Conservation (phyloP, 2,329 filamentous ascomycete species). For the Claviceps sp. region DNA sequence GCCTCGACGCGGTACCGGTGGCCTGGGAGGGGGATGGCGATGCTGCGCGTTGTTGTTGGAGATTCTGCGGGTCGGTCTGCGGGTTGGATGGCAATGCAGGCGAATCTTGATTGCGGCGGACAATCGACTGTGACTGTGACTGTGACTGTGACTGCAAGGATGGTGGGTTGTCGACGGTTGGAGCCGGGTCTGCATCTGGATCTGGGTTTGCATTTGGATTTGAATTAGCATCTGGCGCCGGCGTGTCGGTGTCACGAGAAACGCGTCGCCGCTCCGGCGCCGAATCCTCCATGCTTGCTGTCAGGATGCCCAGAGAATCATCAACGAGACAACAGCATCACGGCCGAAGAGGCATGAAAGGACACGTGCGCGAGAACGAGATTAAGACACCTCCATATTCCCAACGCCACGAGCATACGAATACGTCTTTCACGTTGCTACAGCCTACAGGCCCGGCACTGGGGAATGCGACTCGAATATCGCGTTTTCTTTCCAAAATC, state of each 20-base stretch:
- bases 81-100: constrained; percentile 52
- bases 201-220: not conserved
- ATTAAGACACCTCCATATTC: not conserved
- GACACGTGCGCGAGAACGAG: not conserved
- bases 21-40: constrained; percentile 19
- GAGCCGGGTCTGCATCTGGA: not conserved
- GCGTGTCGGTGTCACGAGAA: constrained; percentile 4
- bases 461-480: not conserved
- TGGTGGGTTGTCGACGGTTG: not conserved
- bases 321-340: constrained; percentile 1
- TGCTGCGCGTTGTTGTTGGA: constrained; percentile 30
- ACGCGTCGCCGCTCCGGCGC: constrained; percentile 36
- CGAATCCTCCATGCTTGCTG: constrained; percentile 34
- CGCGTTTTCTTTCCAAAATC: not conserved
- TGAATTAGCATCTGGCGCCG: not conserved
- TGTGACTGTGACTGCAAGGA: constrained; percentile 4
- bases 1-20: constrained; percentile 6
- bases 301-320: not conserved
- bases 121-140: constrained; percentile 1
- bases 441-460: not conserved
- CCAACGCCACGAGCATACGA: not conserved
- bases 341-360: not conserved
- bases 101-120: constrained; percentile 6
- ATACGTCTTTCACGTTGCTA: not conserved
- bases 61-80: constrained; percentile 44